Conservation (phyloP, 2,329 filamentous ascomycete species). For the Botrytis pseudocinerea region DNA sequence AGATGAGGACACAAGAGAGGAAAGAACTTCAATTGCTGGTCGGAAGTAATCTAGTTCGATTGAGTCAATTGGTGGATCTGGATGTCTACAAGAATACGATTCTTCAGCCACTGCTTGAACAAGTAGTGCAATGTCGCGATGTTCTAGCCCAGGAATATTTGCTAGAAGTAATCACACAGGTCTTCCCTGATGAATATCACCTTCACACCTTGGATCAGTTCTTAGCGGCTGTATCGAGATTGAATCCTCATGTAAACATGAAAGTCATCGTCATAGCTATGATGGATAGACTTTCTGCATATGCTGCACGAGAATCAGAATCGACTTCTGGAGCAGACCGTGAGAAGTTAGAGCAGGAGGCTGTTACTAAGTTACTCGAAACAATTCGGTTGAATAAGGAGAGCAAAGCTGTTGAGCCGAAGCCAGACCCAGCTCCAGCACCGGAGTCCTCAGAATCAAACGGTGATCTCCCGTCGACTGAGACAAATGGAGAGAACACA, state of each 20-base stretch:
- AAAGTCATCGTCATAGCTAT: slow-evolving; percentile 97
- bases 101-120: slow-evolving; percentile 83
- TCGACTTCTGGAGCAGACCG: slow-evolving; percentile 69
- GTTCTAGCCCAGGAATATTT: slow-evolving; percentile 97
- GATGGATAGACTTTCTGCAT: slow-evolving; percentile 94
- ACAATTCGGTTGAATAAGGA: slow-evolving; percentile 71
- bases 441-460: slow-evolving; percentile 34
- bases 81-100: slow-evolving; percentile 93
- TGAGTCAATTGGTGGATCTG: slow-evolving; percentile 94
- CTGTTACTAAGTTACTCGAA: slow-evolving; percentile 74
- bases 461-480: slow-evolving; percentile 37
- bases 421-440: slow-evolving; percentile 10
- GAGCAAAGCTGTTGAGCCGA: slow-evolving; percentile 28
- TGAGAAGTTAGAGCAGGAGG: slow-evolving; percentile 80
- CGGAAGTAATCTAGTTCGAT: slow-evolving; percentile 90
- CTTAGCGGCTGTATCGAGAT: slow-evolving; percentile 83
- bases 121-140: slow-evolving; percentile 97
- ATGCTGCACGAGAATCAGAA: slow-evolving; percentile 85
- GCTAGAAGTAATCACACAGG: slow-evolving; percentile 96
- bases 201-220: slow-evolving; percentile 95
- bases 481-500: slow-evolving; percentile 36
- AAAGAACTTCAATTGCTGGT: slow-evolving; percentile 95
- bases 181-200: slow-evolving; percentile 98
- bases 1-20: slow-evolving; percentile 89
- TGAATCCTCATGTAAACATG: slow-evolving; percentile 96